Percentiles rank a stretch among this genome's conserved stretches.
Evolutionary conservation across 441 rosid species (phyloP).

Genomic region (Erodium moschatum): DNA sequence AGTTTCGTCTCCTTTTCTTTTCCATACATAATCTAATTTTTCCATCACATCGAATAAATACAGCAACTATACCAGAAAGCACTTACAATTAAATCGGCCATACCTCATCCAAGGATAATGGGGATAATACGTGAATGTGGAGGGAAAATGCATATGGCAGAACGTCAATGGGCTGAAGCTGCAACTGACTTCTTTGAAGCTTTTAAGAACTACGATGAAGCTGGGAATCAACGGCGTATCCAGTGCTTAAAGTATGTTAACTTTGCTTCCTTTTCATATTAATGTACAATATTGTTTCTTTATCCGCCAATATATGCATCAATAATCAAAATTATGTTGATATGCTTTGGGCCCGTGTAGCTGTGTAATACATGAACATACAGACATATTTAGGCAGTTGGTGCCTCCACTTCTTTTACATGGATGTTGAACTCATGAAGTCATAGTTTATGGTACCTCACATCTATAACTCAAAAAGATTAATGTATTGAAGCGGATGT

Average conservation of each 20-base stretch:
- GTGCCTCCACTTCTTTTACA: not conserved
- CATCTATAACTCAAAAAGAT: not conserved
- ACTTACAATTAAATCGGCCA: constrained; percentile 95
- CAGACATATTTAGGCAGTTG: not conserved
- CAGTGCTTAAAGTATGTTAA: constrained; percentile 79
- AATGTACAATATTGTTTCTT: not conserved
- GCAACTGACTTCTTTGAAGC: constrained; percentile 99
- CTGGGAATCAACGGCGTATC: constrained; percentile 96
- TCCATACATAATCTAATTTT: not conserved
- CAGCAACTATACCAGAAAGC: constrained; percentile 98
- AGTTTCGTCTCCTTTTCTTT: not conserved
- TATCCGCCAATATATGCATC: no score
- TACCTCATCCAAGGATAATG: constrained; percentile 99
- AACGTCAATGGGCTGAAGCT: constrained; percentile 97
- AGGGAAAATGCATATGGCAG: constrained; percentile 99
- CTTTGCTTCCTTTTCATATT: constrained; percentile 8
- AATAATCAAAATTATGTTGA: not conserved
- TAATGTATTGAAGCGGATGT: not conserved
- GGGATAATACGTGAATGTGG: constrained; percentile 99
- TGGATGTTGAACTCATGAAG: not conserved
- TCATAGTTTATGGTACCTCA: not conserved
- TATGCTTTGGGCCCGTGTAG: not conserved
- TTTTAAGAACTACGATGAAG: constrained; percentile 97
- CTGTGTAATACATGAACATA: not conserved
- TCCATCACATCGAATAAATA: constrained; percentile 18